Conservation (phyloP, 2,329 filamentous ascomycete genomes). For the Macroventuria anomochaeta region DNA sequence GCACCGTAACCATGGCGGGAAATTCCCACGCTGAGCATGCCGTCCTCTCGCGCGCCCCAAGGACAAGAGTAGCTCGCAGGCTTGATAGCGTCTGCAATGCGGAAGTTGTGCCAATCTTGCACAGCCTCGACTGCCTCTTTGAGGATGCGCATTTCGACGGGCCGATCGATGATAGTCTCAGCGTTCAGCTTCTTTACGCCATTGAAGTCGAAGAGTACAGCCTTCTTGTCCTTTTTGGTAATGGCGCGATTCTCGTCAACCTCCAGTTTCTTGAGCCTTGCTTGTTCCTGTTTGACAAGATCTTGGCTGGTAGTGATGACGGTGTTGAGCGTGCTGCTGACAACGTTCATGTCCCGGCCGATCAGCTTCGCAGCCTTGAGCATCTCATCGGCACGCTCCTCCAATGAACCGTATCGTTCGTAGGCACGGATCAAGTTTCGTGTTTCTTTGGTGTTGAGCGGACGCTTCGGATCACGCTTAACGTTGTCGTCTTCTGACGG, state of each 20-base stretch:
- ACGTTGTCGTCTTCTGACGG: constrained; percentile 56
- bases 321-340: constrained; percentile 77
- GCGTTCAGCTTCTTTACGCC: constrained; percentile 95
- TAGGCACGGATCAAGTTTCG: constrained; percentile 90
- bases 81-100: constrained; percentile 90
- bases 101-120: constrained; percentile 78
- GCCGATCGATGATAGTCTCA: constrained; percentile 90
- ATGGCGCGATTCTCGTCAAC: constrained; percentile 76
- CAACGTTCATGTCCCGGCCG: constrained; percentile 80
- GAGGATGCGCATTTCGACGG: constrained; percentile 84
- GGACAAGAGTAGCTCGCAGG: constrained; percentile 87
- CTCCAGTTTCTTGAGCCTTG: constrained; percentile 68
- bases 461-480: constrained; percentile 80
- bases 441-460: constrained; percentile 89
- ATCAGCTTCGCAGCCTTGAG: constrained; percentile 83
- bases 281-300: constrained; percentile 76
- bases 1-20: constrained; percentile 93
- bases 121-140: constrained; percentile 71
- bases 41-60: constrained; percentile 93
- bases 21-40: constrained; percentile 95
- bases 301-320: constrained; percentile 74
- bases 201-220: constrained; percentile 91
- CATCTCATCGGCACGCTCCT: constrained; percentile 86
- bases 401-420: constrained; percentile 87
- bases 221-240: constrained; percentile 98